phyloP scores from a whole-genome alignment of 768 basidiomycete genomes.

The Kwoniella mangroviensis region DNA sequence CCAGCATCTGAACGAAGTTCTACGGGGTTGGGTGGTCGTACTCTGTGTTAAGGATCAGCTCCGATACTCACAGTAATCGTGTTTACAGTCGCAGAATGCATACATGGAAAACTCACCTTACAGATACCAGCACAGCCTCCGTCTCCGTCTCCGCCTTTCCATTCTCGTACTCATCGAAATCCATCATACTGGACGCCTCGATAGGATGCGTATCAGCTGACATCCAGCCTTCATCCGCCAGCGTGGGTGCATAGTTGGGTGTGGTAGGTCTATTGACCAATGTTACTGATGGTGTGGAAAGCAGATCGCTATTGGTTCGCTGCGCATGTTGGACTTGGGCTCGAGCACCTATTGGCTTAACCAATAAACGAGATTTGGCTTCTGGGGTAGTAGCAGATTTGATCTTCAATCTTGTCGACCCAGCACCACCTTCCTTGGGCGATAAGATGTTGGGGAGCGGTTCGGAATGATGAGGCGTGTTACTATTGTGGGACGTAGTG shows the following conservation, averaged over 20 bases:
- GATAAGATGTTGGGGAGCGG: constrained; percentile 7
- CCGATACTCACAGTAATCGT: neutral
- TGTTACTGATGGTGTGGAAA: constrained; percentile 11
- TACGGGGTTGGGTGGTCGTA: constrained; percentile 49
- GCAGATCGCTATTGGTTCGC: neutral
- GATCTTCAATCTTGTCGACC: constrained; percentile 41
- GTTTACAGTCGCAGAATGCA: neutral
- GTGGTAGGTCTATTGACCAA: constrained; percentile 25
- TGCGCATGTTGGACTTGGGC: neutral
- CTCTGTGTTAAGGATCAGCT: constrained; percentile 29
- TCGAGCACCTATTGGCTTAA: constrained; percentile 25
- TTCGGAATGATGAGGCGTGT: constrained; percentile 14
- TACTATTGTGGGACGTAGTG: constrained; percentile 32
- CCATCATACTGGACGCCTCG: neutral
- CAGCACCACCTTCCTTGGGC: constrained; percentile 35
- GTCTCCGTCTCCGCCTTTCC: constrained; percentile 31
- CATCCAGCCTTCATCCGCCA: constrained; percentile 29
- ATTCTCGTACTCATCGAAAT: constrained; percentile 28
- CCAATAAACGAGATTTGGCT: constrained; percentile 40
- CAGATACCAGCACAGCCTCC: constrained; percentile 55
- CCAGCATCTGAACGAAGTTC: constrained; percentile 37
- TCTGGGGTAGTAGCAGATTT: constrained; percentile 50
- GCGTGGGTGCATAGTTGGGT: constrained; percentile 36
- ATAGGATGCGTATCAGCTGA: constrained; percentile 8
- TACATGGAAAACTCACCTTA: constrained; percentile 38